phyloP scores from a whole-genome alignment of 2,329 filamentous ascomycete species.

The Tympanopsis confertula region DNA sequence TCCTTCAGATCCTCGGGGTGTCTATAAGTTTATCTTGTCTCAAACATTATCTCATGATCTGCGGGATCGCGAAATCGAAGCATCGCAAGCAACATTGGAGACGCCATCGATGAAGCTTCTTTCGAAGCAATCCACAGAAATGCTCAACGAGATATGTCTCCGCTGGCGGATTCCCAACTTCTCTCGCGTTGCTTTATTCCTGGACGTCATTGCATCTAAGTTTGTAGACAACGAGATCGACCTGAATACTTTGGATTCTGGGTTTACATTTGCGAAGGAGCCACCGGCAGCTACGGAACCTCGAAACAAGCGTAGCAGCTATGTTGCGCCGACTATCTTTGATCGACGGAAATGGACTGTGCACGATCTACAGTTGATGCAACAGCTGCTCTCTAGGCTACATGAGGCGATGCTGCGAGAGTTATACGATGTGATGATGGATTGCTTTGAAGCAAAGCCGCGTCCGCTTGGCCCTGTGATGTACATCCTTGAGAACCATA shows the following conservation, averaged over 20 bases:
- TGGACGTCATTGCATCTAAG: constrained; percentile 58
- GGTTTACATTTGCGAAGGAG: constrained; percentile 56
- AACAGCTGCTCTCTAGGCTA: constrained; percentile 44
- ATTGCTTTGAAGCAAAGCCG: constrained; percentile 57
- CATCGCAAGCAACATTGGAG: constrained; percentile 13
- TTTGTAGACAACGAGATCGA: constrained; percentile 56
- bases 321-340: constrained; percentile 18
- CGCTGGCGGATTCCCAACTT: constrained; percentile 60
- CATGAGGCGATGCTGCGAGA: constrained; percentile 58
- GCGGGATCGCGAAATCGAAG: constrained; percentile 14
- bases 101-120: constrained; percentile 14
- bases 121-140: constrained; percentile 52
- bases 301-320: constrained; percentile 34
- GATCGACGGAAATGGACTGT: constrained; percentile 33
- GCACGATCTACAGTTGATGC: constrained; percentile 39
- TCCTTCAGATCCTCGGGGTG: constrained; percentile 51
- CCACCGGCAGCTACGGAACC: constrained; percentile 31
- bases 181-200: constrained; percentile 50
- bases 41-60: constrained; percentile 30
- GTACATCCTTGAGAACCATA: constrained; percentile 54
- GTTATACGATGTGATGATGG: constrained; percentile 57
- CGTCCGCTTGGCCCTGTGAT: constrained; percentile 57
- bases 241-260: constrained; percentile 56
- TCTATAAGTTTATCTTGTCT: constrained; percentile 50
- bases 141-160: constrained; percentile 54